Percentiles rank a stretch among this genome's conserved stretches.
phyloP scores from a whole-genome alignment of 1,284 basidiomycete species.

The Dichomitus squalens region DNA sequence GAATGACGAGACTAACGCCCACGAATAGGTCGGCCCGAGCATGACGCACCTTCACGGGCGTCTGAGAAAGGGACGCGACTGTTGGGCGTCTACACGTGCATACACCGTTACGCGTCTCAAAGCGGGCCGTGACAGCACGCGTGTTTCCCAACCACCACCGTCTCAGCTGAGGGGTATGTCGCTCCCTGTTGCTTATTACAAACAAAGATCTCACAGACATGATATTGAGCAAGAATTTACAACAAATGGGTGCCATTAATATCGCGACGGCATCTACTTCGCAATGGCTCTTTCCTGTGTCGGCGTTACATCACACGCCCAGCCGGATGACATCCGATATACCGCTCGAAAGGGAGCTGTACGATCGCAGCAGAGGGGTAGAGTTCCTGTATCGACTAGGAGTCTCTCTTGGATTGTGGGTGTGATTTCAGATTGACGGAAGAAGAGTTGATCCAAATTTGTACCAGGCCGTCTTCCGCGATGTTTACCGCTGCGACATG shows the following conservation, averaged over 20 bases:
- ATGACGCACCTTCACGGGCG: too few relatives aligned
- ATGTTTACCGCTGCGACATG: constrained; percentile 86
- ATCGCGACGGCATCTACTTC: constrained; percentile 25
- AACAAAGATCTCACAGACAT: neutral
- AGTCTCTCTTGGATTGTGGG: constrained; percentile 72
- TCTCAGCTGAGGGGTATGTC: neutral
- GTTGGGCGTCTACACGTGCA: neutral
- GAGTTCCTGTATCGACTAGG: constrained; percentile 82
- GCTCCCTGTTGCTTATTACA: too few relatives aligned
- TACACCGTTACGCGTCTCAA: constrained; percentile 2
- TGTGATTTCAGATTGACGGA: constrained; percentile 20
- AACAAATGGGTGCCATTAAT: constrained; percentile 20
- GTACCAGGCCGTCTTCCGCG: constrained; percentile 68
- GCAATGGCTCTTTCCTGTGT: constrained; percentile 75
- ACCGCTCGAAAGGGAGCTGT: constrained; percentile 65
- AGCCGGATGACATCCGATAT: constrained; percentile 49
- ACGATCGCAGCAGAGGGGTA: constrained; percentile 75
- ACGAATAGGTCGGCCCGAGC: too few relatives aligned
- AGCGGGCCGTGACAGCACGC: constrained; percentile 9
- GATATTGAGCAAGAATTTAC: neutral
- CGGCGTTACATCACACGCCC: constrained; percentile 60
- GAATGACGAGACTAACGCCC: too few relatives aligned
- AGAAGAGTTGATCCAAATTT: constrained; percentile 10
- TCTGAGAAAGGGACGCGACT: too few relatives aligned
- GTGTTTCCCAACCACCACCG: constrained; percentile 13